phyloP scores from a whole-genome alignment of 2,329 filamentous ascomycete species.

The Knoxdaviesia capensis region DNA sequence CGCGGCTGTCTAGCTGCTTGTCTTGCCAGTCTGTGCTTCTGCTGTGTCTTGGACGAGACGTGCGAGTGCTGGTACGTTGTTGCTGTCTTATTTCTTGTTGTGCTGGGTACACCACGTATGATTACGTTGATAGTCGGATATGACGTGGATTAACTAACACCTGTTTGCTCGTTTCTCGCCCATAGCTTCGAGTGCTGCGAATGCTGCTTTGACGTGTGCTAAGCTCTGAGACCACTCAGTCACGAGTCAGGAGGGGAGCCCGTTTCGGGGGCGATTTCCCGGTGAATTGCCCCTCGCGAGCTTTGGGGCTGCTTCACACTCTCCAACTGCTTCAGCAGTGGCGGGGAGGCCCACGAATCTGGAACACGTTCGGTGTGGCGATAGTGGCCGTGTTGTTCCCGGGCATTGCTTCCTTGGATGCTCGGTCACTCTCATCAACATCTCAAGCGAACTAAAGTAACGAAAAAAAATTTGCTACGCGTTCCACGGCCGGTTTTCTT shows the following conservation, averaged over 20 bases:
- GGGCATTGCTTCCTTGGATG: constrained; percentile 1
- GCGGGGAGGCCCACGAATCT: no score
- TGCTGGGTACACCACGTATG: no score
- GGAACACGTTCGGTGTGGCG: no score
- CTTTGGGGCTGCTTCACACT: no score
- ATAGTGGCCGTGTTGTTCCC: neutral
- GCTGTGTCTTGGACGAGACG: constrained; percentile 26
- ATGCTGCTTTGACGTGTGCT: constrained; percentile 12
- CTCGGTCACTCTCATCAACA: neutral
- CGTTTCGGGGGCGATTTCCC: no score
- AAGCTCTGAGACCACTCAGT: neutral
- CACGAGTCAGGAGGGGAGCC: no score
- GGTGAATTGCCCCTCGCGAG: no score
- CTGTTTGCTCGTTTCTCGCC: no score
- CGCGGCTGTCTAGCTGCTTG: constrained; percentile 24
- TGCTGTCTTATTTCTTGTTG: neutral
- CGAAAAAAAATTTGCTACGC: constrained; percentile 3
- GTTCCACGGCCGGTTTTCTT: no score
- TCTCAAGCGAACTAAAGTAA: neutral
- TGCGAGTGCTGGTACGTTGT: constrained; percentile 27
- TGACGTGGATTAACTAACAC: neutral
- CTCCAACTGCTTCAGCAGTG: no score
- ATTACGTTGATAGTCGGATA: neutral
- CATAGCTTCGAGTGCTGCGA: constrained; percentile 20
- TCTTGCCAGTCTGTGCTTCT: constrained; percentile 28